These are phyloP conservation scores for Aspergillus mulundensis DNA, from an alignment of 495 filamentous ascomycete genomes.

Conservation along the genomic window DNA sequence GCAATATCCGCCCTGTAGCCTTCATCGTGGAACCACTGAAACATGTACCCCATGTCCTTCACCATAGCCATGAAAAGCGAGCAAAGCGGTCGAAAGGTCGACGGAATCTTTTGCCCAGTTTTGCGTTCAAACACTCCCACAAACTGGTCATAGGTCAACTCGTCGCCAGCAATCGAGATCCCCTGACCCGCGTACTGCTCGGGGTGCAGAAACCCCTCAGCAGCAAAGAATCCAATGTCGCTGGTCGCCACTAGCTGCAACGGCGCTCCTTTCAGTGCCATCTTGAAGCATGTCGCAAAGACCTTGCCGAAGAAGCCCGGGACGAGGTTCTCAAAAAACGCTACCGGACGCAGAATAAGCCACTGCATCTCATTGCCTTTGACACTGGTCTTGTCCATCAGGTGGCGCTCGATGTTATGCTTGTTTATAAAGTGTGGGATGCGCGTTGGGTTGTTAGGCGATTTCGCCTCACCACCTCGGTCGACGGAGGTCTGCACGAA, in stretches of 20 bases:
- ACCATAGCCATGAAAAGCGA: slow-evolving; percentile 40
- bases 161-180: slow-evolving; percentile 58
- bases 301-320: slow-evolving; percentile 57
- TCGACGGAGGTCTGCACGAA: slow-evolving; percentile 68
- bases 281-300: slow-evolving; percentile 50
- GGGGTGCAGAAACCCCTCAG: slow-evolving; percentile 52
- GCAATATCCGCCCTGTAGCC: slow-evolving; percentile 59
- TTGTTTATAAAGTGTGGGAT: slow-evolving; percentile 63
- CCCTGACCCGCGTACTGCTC: slow-evolving; percentile 41
- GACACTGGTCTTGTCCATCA: slow-evolving; percentile 37
- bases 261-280: slow-evolving; percentile 43
- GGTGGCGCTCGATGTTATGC: slow-evolving; percentile 59
- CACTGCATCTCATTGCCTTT: slow-evolving; percentile 45
- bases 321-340: slow-evolving; percentile 66
- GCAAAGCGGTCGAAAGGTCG: slow-evolving; percentile 41
- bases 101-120: slow-evolving; percentile 47
- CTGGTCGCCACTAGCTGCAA: slow-evolving; percentile 54
- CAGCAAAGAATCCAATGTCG: slow-evolving; percentile 64
- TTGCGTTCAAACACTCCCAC: slow-evolving; percentile 45
- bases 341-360: slow-evolving; percentile 57
- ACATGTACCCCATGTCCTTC: slow-evolving; percentile 56
- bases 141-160: slow-evolving; percentile 50
- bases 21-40: slow-evolving; percentile 57
- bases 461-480: slow-evolving; percentile 53
- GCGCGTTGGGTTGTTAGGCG: slow-evolving; percentile 51